Evolutionary conservation across 163 green algal genomes (phyloP).

Genomic region (Trebouxia gelatinosa): DNA sequence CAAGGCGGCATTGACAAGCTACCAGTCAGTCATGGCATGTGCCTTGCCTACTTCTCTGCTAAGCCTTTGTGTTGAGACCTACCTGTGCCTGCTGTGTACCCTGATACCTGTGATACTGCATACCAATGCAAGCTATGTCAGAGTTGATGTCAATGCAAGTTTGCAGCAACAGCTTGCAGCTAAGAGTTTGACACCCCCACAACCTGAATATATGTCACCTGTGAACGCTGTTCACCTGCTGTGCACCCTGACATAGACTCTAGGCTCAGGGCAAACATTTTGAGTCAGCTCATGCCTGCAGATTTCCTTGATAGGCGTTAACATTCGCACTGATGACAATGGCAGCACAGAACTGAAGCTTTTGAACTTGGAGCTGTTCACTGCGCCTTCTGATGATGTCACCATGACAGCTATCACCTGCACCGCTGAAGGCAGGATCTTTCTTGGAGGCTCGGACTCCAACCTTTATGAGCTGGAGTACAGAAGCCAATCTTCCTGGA

Average conservation of each 20-base stretch:
- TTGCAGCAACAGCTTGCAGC: neutral
- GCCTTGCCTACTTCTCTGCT: neutral
- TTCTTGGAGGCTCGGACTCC: slow-evolving; percentile 89
- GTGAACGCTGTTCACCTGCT: neutral
- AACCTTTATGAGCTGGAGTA: slow-evolving; percentile 95
- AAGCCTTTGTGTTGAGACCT: neutral
- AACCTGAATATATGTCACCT: neutral
- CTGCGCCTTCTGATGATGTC: slow-evolving; percentile 77
- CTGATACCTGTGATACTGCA: no score
- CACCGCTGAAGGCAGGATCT: slow-evolving; percentile 76
- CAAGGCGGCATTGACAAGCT: slow-evolving; percentile 2
- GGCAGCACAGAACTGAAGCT: slow-evolving; percentile 2
- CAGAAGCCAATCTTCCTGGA: slow-evolving; percentile 48
- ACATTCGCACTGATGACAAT: slow-evolving; percentile 35
- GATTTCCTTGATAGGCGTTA: slow-evolving; percentile 86
- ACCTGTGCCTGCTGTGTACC: neutral
- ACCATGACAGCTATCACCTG: slow-evolving; percentile 71
- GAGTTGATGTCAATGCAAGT: neutral
- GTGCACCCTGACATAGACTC: no score
- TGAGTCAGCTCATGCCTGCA: slow-evolving; percentile 35
- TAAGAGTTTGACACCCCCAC: neutral
- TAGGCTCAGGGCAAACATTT: neutral
- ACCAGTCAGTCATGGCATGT: neutral
- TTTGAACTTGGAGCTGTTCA: slow-evolving; percentile 75
- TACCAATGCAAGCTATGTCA: no score